A percentile compares a stretch with the other conserved stretches of the same genome.
Evolutionary conservation across 495 filamentous ascomycete genomes (phyloP).

Genomic region (Penicillium atrosanguineum): DNA sequence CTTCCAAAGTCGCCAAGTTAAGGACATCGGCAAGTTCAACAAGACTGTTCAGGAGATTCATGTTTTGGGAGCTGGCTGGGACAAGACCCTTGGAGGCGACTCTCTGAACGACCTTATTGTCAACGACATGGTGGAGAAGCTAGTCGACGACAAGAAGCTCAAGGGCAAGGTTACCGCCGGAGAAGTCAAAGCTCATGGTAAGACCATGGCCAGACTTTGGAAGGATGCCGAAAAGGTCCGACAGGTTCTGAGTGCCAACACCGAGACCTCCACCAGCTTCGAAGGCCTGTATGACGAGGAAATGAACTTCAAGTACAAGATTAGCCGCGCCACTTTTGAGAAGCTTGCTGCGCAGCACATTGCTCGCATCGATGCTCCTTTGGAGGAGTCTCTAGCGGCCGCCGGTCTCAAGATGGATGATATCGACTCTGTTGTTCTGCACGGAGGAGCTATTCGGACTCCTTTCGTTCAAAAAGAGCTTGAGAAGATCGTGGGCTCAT

Average conservation of each 20-base stretch:
- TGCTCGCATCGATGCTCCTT: constrained; percentile 62
- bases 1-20: constrained; percentile 85
- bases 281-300: constrained; percentile 84
- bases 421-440: constrained; percentile 86
- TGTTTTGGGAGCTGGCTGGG: constrained; percentile 84
- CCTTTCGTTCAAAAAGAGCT: constrained; percentile 92
- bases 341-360: constrained; percentile 68
- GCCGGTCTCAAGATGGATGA: constrained; percentile 73
- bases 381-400: constrained; percentile 70
- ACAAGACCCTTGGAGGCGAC: constrained; percentile 86
- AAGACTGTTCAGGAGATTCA: constrained; percentile 94
- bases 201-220: constrained; percentile 81
- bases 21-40: constrained; percentile 90
- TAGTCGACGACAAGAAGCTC: constrained; percentile 66
- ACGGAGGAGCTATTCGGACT: constrained; percentile 86
- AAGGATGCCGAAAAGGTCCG: constrained; percentile 87
- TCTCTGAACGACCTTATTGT: constrained; percentile 82
- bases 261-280: constrained; percentile 73
- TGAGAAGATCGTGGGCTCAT: constrained; percentile 67
- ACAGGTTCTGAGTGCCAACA: constrained; percentile 91
- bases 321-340: constrained; percentile 81
- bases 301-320: constrained; percentile 88
- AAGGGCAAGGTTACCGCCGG: constrained; percentile 61
- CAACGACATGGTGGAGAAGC: constrained; percentile 78
- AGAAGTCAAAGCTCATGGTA: constrained; percentile 70